Evolutionary conservation across 345 rosid species (phyloP).

Genomic region (Populus tremula): DNA sequence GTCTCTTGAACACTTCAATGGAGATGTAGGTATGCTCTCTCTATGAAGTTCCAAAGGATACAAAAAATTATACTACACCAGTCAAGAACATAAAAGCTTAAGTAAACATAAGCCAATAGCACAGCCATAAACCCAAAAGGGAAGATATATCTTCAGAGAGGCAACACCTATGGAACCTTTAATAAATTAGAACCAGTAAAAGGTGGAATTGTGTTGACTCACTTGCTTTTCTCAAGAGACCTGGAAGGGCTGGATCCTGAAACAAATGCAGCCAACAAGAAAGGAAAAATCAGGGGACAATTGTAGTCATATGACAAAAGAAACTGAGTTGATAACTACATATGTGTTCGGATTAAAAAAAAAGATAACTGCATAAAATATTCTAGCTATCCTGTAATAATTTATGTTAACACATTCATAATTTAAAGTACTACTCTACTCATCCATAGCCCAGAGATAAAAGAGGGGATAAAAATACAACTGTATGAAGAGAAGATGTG

Average conservation of each 20-base stretch:
- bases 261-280: conserved; percentile 4
- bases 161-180: background rate
- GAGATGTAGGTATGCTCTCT: background rate
- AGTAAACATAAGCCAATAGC: background rate
- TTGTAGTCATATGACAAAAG: background rate
- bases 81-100: background rate
- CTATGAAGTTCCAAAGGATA: background rate
- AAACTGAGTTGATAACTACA: background rate
- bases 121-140: background rate
- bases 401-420: background rate
- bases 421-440: background rate
- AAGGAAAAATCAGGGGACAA: background rate
- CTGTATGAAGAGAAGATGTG: background rate
- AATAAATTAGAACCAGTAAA: background rate
- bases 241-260: conserved; percentile 69
- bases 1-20: background rate
- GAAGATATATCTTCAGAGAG: background rate
- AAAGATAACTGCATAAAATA: background rate
- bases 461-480: background rate
- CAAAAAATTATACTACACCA: background rate
- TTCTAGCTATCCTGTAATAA: background rate
- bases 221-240: conserved; percentile 60
- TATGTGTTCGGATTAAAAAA: background rate
- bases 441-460: conserved; percentile 1
- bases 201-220: conserved; percentile 12